phyloP scores from a whole-genome alignment of 2,329 filamentous ascomycete genomes.

The Trichoderma koningii region DNA sequence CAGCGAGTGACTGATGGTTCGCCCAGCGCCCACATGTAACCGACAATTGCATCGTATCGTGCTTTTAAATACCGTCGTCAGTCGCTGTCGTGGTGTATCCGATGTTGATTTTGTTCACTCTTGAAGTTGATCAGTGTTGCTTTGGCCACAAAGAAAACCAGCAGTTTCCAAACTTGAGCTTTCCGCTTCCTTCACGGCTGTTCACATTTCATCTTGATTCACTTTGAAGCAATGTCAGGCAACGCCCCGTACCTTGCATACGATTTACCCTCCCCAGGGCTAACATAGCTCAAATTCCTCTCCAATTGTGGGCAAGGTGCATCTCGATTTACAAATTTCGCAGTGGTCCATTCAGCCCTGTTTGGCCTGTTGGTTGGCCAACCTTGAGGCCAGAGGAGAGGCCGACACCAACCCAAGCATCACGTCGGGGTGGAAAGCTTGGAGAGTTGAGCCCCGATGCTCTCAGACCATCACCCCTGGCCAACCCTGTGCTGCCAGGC shows the following conservation, averaged over 20 bases:
- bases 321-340: conserved; percentile 26
- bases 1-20: not conserved
- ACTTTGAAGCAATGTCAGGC: not conserved
- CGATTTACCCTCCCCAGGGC: too few species aligned
- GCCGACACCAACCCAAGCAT: conserved; percentile 35
- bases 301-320: not conserved
- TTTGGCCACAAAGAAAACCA: not conserved
- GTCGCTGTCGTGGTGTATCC: not conserved
- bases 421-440: conserved; percentile 31
- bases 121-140: too few species aligned
- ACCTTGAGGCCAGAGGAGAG: conserved; percentile 38
- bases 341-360: conserved; percentile 29
- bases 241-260: not conserved
- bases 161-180: not conserved
- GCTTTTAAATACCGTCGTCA: not conserved
- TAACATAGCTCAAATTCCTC: not conserved
- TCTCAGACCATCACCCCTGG: conserved; percentile 26
- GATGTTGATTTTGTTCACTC: not conserved
- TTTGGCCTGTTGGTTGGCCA: conserved; percentile 33
- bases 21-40: not conserved
- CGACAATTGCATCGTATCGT: not conserved
- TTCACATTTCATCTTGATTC: not conserved
- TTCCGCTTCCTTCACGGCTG: not conserved
- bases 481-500: conserved; percentile 24
- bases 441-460: conserved; percentile 25